Conservation (phyloP, 345 rosid genomes). For the Eutrema yunnanense region DNA sequence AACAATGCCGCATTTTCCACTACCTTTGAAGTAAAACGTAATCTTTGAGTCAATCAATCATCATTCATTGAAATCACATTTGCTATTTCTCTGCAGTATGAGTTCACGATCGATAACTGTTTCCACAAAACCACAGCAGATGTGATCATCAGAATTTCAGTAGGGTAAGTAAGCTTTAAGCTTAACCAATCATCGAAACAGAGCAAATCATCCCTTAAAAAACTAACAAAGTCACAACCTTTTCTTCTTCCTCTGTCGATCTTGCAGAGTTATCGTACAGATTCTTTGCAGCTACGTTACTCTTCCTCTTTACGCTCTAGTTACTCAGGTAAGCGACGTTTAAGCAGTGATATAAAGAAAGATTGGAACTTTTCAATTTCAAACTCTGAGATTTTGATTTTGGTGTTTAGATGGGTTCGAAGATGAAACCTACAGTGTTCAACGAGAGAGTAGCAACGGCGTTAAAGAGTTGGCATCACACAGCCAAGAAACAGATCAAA, state of each 20-base stretch:
- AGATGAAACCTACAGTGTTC: constrained; percentile 83
- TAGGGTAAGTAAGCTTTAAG: constrained; percentile 52
- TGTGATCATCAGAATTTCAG: constrained; percentile 54
- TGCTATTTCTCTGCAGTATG: constrained; percentile 39
- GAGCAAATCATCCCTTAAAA: neutral
- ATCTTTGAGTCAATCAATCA: neutral
- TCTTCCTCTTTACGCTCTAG: constrained; percentile 90
- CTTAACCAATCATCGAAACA: neutral
- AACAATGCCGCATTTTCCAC: neutral
- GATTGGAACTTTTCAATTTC: neutral
- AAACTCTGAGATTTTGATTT: neutral
- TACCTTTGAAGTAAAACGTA: neutral
- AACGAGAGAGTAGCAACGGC: constrained; percentile 67
- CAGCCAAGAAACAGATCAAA: constrained; percentile 63
- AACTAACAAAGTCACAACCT: neutral
- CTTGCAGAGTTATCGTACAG: constrained; percentile 64
- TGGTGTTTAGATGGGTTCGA: constrained; percentile 71
- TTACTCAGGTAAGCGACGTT: constrained; percentile 39
- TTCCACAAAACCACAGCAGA: constrained; percentile 47
- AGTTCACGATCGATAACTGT: constrained; percentile 52
- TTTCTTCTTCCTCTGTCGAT: neutral
- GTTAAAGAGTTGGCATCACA: constrained; percentile 64
- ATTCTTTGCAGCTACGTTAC: constrained; percentile 89
- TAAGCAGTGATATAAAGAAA: no score
- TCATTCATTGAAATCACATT: neutral